Conservation (phyloP, 1,139 yeast genomes). For the Nadsonia starkeyi-henricii region DNA sequence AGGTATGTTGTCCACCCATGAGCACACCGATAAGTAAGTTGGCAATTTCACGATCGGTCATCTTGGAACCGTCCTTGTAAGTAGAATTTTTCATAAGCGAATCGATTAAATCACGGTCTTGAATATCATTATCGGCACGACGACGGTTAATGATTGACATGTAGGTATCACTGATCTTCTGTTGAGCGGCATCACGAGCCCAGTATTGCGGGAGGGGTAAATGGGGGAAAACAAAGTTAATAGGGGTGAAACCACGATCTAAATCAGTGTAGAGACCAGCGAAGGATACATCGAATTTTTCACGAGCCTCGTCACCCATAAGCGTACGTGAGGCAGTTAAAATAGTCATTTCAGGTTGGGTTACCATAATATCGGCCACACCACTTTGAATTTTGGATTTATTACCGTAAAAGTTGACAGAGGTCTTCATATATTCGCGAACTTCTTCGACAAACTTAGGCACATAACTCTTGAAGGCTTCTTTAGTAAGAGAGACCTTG, state of each 20-base stretch:
- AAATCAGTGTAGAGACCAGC: conserved; percentile 80
- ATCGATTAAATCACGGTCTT: conserved; percentile 80
- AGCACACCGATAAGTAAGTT: conserved; percentile 85
- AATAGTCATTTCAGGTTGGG: conserved; percentile 92
- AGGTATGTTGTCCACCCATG: conserved; percentile 99
- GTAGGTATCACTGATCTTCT: conserved; percentile 64
- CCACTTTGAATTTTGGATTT: conserved; percentile 31
- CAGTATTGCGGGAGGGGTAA: conserved; percentile 79
- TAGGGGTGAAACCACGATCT: conserved; percentile 93
- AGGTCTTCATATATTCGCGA: conserved; percentile 41
- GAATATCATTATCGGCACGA: conserved; percentile 56
- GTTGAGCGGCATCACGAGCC: conserved; percentile 80
- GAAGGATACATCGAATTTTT: conserved; percentile 65
- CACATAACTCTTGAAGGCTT: conserved; percentile 72
- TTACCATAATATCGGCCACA: conserved; percentile 53
- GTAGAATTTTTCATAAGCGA: conserved; percentile 68
- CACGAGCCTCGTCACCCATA: conserved; percentile 84
- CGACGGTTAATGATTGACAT: conserved; percentile 63
- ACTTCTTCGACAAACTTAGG: conserved; percentile 80
- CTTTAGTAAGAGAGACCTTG: conserved; percentile 75
- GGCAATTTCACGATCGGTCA: conserved; percentile 94
- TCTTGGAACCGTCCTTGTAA: conserved; percentile 82
- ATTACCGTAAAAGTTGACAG: conserved; percentile 30
- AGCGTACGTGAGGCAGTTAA: conserved; percentile 90
- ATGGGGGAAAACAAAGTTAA: conserved; percentile 89